Base-by-base conservation (phyloP, 208 protist species). In the Crithidia expoeki region DNA sequence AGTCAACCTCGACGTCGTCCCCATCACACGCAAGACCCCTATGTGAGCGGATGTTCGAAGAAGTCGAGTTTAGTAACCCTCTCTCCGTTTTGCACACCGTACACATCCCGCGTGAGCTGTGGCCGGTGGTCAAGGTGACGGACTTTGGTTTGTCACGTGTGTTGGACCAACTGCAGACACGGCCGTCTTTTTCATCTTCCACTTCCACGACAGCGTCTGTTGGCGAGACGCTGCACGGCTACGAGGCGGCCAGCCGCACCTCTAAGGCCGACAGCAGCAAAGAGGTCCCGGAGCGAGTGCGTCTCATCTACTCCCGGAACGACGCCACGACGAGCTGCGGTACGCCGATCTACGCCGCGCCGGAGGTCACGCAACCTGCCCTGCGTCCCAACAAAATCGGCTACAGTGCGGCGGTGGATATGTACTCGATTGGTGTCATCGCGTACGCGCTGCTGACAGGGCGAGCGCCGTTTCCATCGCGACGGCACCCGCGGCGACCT, bases 81-180 rank as follows among this genome's bases (percentile, higher is more conserved):
- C 42, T 88, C 19, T 88, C 83, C 4, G 65, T 79, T 34, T 60
- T 84, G 2, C 60, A 82, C 74, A 84, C 74, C 33, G 77, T 85
- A 56, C 84, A 86, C 38, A 49, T 89, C 16, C 84, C 76, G 10
- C 71, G 71, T 30, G 28, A 59, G 7, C 28, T 85, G 61, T 89
- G 84, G 84, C 84, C 84, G 12, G 59, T 78, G 25, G 79, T 94
- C 33, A 89, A 92, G 77, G 59, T 94, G 30, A 86, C 83, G 17
- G 88, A 94, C 72, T 94, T 94, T 66, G 88, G 88, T 12, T 74
- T 93, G 21, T 87, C 81, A 9, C 78, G 67, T 36, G 71, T 86
- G 34, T 55, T 87, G 40, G 72, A 79, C 28, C 59, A 76, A 25
- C 62, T 76, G 51, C 71, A 65, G 46, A 68, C 71, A 16, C 62